Evolutionary conservation across 768 basidiomycete genomes (phyloP).

Genomic region (Galerina sulciceps): DNA sequence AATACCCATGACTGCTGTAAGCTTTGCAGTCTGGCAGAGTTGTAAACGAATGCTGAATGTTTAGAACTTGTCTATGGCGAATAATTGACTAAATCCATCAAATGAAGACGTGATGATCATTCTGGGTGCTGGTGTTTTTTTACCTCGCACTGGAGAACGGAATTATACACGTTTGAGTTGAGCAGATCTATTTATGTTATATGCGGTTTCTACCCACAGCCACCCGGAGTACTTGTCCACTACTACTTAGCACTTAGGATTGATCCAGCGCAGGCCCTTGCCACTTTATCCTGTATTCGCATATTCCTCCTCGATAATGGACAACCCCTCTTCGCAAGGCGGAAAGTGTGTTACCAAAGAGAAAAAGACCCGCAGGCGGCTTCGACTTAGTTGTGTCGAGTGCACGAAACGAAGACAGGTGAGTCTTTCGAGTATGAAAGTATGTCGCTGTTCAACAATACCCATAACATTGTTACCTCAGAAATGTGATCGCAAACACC

Average conservation of each 20-base stretch:
- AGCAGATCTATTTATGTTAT: neutral
- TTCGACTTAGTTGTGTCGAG: slow-evolving; percentile 58
- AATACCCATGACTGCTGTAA: slow-evolving; percentile 94
- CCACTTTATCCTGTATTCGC: neutral
- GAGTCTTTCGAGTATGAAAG: slow-evolving; percentile 20
- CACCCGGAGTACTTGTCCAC: neutral
- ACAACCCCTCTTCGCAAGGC: slow-evolving; percentile 13
- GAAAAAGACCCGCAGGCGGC: slow-evolving; percentile 54
- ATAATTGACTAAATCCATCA: neutral
- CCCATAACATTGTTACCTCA: slow-evolving; percentile 19
- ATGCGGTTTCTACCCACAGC: neutral
- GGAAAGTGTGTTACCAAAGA: slow-evolving; percentile 30
- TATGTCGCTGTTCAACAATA: neutral
- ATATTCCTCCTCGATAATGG: slow-evolving; percentile 11
- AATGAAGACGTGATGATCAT: slow-evolving; percentile 2
- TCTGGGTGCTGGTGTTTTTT: neutral
- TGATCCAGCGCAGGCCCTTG: neutral
- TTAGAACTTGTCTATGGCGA: slow-evolving; percentile 23
- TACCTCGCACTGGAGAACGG: neutral
- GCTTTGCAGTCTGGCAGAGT: slow-evolving; percentile 89
- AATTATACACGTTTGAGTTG: neutral
- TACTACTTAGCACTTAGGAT: too few relatives aligned
- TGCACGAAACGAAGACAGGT: slow-evolving; percentile 62
- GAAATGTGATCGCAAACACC: slow-evolving; percentile 56
- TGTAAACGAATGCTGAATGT: slow-evolving; percentile 61